Evolutionary conservation across 371 early-diverging fungal species (phyloP), one percentile per base, ranked within the genome.

Genomic region (Parasitella parasitica): DNA sequence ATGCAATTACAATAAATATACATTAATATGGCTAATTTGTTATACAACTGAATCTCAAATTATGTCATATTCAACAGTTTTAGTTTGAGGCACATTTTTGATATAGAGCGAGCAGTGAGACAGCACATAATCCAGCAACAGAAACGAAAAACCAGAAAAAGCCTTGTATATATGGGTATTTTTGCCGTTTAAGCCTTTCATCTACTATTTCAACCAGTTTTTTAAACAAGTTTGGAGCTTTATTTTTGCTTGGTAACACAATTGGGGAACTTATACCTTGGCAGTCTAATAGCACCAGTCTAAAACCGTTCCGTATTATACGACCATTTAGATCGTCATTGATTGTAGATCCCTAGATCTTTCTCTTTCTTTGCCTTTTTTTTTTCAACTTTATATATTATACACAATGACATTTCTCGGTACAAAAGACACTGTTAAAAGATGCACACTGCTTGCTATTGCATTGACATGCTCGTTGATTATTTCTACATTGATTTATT

Each of bases 381-480:
- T 16, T 61, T 16, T 55, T 34, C 36, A 18, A 46, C n/a, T 28
- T 5, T 39, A n/a, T n/a, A n/a, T n/a, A n/a, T 16, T 20, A 20
- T 24, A 46, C 20, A 24, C 46, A 46, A 46, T 46, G 46, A 2
- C 24, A 46, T 20, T 3, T 8, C 46, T 46, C 2, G 22, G 12
- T 6, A 24, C 46, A 49, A 59, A 15, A 48, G 43, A 54, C 28
- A 50, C 53, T 27, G 50, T 60, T 43, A 48, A 58, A 48, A 66
- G 63, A 26, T 67, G 67, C 56, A 34, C 63, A 8, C 16, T 58
- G 4, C 16, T 73, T 22, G 37, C 65, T 12, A 8, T 61, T 57
- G 58, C 32, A 35, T 73, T 54, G 26, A 55, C 51, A 7, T 69
- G n/a, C 43, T 61, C 55, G 54, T 64, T 63, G 57, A 56, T 52